Conservation (phyloP, 2,329 filamentous ascomycete species). For the Rutstroemia sydowiana region DNA sequence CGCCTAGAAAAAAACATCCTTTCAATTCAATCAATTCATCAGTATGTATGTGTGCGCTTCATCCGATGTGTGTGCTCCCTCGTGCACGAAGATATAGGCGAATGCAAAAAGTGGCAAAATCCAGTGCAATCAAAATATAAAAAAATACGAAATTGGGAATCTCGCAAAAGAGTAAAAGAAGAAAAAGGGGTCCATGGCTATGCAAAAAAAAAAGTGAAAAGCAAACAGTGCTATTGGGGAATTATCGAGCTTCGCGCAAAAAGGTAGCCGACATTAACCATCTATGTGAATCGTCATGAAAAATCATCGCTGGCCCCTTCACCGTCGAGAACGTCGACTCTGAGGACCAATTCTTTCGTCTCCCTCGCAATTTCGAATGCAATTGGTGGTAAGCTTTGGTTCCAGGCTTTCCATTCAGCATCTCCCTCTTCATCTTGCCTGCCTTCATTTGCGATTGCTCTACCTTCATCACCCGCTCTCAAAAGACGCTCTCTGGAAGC, state of each 20-base stretch:
- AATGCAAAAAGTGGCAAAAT: neutral
- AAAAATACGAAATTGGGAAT: neutral
- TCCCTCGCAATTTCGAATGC: conserved; percentile 82
- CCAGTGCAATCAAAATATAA: neutral
- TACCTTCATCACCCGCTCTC: conserved; percentile 53
- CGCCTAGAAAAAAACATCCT: neutral
- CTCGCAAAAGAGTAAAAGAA: neutral
- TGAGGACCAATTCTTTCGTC: conserved; percentile 63
- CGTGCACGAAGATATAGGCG: no score
- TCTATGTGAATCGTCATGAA: conserved; percentile 1
- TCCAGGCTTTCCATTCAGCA: conserved; percentile 54
- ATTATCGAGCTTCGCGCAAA: neutral
- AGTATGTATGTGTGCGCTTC: neutral
- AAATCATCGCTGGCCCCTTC: conserved; percentile 25
- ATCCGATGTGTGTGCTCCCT: neutral
- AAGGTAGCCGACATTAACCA: neutral
- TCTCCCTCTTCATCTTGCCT: conserved; percentile 46
- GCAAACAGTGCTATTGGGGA: neutral
- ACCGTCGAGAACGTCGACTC: conserved; percentile 34
- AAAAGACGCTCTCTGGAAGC: conserved; percentile 59
- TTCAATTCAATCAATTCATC: neutral
- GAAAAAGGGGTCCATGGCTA: conserved; percentile 4
- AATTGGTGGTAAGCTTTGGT: conserved; percentile 67
- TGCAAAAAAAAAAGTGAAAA: conserved; percentile 3
- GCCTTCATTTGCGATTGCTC: conserved; percentile 48